A percentile compares a stretch with the other conserved stretches of the same genome.
Evolutionary conservation across 805 yeast genomes (phyloP).

Genomic region (Yarrowia keelungensis): DNA sequence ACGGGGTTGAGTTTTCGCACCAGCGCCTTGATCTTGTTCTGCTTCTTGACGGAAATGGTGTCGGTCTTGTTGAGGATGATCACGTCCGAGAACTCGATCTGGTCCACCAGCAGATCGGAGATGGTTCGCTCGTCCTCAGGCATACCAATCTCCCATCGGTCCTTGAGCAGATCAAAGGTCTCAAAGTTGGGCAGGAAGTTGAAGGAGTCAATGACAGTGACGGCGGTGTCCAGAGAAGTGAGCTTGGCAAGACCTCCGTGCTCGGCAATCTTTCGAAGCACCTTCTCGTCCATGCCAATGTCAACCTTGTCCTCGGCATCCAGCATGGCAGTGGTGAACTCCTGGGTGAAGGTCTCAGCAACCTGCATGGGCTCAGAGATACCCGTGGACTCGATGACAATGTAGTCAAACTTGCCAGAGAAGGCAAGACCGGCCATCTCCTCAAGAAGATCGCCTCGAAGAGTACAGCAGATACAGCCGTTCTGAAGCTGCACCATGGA

Average conservation of each 20-base stretch:
- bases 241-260: slow-evolving; percentile 55
- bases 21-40: slow-evolving; percentile 49
- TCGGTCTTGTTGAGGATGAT: slow-evolving; percentile 54
- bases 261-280: slow-evolving; percentile 47
- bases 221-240: slow-evolving; percentile 56
- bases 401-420: slow-evolving; percentile 52
- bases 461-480: slow-evolving; percentile 59
- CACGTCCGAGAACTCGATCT: slow-evolving; percentile 57
- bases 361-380: slow-evolving; percentile 60
- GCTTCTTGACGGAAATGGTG: slow-evolving; percentile 47
- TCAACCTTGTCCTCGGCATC: slow-evolving; percentile 42
- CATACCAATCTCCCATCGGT: slow-evolving; percentile 52
- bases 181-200: slow-evolving; percentile 55
- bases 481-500: slow-evolving; percentile 57
- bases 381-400: slow-evolving; percentile 58
- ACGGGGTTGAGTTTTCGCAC: slow-evolving; percentile 54
- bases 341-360: slow-evolving; percentile 57
- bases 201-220: slow-evolving; percentile 56
- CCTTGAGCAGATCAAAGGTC: slow-evolving; percentile 54
- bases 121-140: slow-evolving; percentile 55
- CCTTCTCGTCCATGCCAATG: slow-evolving; percentile 42
- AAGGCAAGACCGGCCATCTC: slow-evolving; percentile 53
- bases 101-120: slow-evolving; percentile 57
- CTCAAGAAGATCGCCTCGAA: slow-evolving; percentile 57
- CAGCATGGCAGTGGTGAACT: slow-evolving; percentile 52